These are phyloP conservation scores for Zygoascus meyerae DNA, from an alignment of 1,139 yeast genomes.

Conservation along the genomic window DNA sequence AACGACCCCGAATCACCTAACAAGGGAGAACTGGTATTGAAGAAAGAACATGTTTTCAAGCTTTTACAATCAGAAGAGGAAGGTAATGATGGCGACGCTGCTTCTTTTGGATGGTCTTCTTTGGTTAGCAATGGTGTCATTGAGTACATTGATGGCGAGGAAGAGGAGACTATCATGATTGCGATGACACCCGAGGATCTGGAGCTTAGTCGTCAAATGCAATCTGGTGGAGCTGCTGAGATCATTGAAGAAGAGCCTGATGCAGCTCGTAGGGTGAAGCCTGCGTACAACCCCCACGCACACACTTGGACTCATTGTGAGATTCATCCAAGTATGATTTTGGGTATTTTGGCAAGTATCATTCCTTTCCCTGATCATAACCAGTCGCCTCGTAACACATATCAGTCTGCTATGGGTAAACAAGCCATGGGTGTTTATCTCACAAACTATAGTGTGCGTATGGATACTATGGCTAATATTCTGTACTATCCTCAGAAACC, in stretches of 20 bases:
- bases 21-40: slow-evolving; percentile 73
- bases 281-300: slow-evolving; percentile 52
- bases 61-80: slow-evolving; percentile 56
- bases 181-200: slow-evolving; percentile 99
- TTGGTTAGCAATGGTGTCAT: slow-evolving; percentile 80
- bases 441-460: slow-evolving; percentile 91
- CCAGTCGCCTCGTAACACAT: slow-evolving; percentile 98
- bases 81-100: slow-evolving; percentile 26
- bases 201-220: slow-evolving; percentile 56
- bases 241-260: slow-evolving; percentile 46
- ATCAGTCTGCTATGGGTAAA: slow-evolving; percentile 99
- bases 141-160: slow-evolving; percentile 95
- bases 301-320: slow-evolving; percentile 98
- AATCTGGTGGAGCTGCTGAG: slow-evolving; percentile 40
- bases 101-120: slow-evolving; percentile 73
- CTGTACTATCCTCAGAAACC: slow-evolving; percentile 98
- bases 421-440: slow-evolving; percentile 99
- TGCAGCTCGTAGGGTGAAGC: slow-evolving; percentile 85
- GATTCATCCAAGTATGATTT: slow-evolving; percentile 97
- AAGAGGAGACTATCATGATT: slow-evolving; percentile 95
- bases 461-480: slow-evolving; percentile 99
- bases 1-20: slow-evolving; percentile 66
- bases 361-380: slow-evolving; percentile 99
- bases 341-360: slow-evolving; percentile 97
- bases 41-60: slow-evolving; percentile 74